Conservation (phyloP, 2,329 filamentous ascomycete species). For the Bipolaris victoriae region DNA sequence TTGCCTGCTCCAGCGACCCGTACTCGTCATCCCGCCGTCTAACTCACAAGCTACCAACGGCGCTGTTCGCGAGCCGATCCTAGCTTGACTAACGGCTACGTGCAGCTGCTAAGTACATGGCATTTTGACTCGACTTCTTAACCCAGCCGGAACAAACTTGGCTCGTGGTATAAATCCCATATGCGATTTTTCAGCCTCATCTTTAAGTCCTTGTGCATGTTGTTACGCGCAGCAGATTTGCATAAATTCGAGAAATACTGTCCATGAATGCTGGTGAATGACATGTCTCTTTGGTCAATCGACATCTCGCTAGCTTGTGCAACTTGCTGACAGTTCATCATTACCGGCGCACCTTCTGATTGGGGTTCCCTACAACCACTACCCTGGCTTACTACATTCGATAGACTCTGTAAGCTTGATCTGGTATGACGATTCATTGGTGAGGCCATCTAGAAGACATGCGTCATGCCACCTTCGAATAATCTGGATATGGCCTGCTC, state of each 20-base stretch:
- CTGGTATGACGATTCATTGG: not conserved
- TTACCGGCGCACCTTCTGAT: not conserved
- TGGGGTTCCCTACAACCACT: not conserved
- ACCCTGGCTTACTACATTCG: not conserved
- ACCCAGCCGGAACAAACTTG: constrained; percentile 1
- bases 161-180: constrained; percentile 3
- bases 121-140: not conserved
- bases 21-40: not conserved
- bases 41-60: constrained; percentile 24
- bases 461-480: constrained; percentile 14
- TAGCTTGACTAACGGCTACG: constrained; percentile 24
- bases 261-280: not conserved
- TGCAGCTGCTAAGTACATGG: constrained; percentile 16
- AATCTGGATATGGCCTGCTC: constrained; percentile 20
- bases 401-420: not conserved
- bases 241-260: not conserved
- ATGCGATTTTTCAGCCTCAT: constrained; percentile 15
- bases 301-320: not conserved
- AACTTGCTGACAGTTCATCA: not conserved
- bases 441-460: constrained; percentile 2
- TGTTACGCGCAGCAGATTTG: constrained; percentile 21
- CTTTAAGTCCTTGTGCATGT: constrained; percentile 15
- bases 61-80: constrained; percentile 26
- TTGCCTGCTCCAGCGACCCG: not conserved
- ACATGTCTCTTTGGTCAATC: not conserved